Percentiles rank a stretch among this genome's conserved stretches.
These are phyloP conservation scores for Scedosporium apiospermum DNA, from an alignment of 2,329 filamentous ascomycete species.

Conservation along the genomic window DNA sequence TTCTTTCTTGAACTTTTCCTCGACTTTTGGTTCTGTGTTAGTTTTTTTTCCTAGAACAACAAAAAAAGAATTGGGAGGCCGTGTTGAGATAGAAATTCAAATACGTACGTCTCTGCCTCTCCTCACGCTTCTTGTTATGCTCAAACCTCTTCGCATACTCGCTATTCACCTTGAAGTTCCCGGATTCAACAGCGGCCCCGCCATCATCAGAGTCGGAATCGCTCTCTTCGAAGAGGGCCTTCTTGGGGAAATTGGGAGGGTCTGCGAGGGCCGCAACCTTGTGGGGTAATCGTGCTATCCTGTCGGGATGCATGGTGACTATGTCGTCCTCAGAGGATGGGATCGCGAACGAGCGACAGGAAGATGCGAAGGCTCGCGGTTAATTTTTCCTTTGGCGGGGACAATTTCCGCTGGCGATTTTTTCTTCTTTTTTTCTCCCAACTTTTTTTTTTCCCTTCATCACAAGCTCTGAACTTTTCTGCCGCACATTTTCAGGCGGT, in stretches of 20 bases:
- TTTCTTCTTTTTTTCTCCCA: not conserved
- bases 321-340: not conserved
- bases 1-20: conserved; percentile 61
- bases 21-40: conserved; percentile 46
- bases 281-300: not conserved
- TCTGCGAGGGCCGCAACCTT: conserved; percentile 7
- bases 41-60: not conserved
- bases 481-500: conserved; percentile 1
- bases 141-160: conserved; percentile 86
- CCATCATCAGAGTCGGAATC: conserved; percentile 29
- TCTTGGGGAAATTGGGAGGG: conserved; percentile 28
- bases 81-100: not conserved
- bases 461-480: conserved; percentile 3
- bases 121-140: conserved; percentile 94
- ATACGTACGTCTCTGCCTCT: conserved; percentile 57
- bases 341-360: too few relatives aligned
- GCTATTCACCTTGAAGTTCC: conserved; percentile 71
- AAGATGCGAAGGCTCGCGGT: not conserved
- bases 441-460: not conserved
- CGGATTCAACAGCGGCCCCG: conserved; percentile 13
- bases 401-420: not conserved
- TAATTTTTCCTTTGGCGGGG: not conserved
- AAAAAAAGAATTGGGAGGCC: not conserved
- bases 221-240: conserved; percentile 44
- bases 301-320: conserved; percentile 5